These are phyloP conservation scores for Tilletiaria anomala DNA, from an alignment of 1,284 basidiomycete species.

Conservation along the genomic window DNA sequence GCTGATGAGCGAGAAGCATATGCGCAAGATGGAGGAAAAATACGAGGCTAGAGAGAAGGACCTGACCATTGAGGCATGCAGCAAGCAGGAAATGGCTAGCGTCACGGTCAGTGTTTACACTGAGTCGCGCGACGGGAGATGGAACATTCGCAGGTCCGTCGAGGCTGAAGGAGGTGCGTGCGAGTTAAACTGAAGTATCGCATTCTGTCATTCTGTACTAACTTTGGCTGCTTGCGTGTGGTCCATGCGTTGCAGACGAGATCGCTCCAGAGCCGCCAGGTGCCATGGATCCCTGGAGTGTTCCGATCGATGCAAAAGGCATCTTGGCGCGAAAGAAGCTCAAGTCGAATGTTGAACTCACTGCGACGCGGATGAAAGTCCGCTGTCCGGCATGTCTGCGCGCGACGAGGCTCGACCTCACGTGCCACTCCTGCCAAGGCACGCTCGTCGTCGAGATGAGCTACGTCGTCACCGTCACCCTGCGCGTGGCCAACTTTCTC, in stretches of 20 bases:
- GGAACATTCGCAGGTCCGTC: conserved; percentile 3
- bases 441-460: conserved; percentile 7
- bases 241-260: background rate
- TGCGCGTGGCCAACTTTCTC: conserved; percentile 9
- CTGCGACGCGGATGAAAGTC: conserved; percentile 6
- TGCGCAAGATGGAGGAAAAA: conserved; percentile 5
- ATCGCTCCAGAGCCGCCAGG: conserved; percentile 1
- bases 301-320: conserved; percentile 10
- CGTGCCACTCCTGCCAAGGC: conserved; percentile 4
- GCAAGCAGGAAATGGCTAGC: conserved; percentile 6
- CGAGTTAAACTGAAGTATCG: no score
- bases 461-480: conserved; percentile 7
- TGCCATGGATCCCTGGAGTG: conserved; percentile 9
- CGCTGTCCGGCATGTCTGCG: conserved; percentile 8
- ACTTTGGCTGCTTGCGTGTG: background rate
- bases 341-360: conserved; percentile 9
- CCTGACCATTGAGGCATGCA: conserved; percentile 7
- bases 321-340: conserved; percentile 12
- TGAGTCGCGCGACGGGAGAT: conserved; percentile 8
- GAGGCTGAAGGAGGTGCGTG: background rate
- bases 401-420: background rate
- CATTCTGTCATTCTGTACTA: no score
- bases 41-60: conserved; percentile 9
- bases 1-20: conserved; percentile 5
- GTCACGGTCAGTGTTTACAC: conserved; percentile 9